Evolutionary conservation across 352 stramenopile species (phyloP), one percentile per base, ranked within the genome.

Genomic region (Saprolegnia parasitica): DNA sequence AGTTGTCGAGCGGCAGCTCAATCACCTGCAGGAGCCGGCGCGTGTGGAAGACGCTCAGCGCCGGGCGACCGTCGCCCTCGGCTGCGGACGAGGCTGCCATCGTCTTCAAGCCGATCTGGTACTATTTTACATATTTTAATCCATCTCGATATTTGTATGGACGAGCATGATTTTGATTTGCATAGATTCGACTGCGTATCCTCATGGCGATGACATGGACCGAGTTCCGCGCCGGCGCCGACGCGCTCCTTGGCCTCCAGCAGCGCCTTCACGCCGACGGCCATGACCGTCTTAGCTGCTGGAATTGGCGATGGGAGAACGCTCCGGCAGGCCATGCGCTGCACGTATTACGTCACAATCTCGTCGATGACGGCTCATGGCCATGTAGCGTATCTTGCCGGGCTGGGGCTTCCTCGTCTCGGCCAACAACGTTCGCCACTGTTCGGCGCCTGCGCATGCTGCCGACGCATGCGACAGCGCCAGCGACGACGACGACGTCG

Each of bases 331-430:
- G 23, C 15, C 45, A 46, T 67, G 15, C 24, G 11, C 37, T 72
- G 8, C 50, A 65, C 26, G 24, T 54, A n/a, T n/a, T n/a, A 56
- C 62, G 32, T 46, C 11, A 26, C 15, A n/a, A 42, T 2, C 10
- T 46, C 18, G 3, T n/a, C 45, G 15, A 35, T 35, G 29, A 37
- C 23, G 24, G 18, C 64, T 56, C 37, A 24, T 42, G 11, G 39
- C 58, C 76, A 90, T 58, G 29, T 63, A 63, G 56, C 13, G 26
- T 15, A 20, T 37, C 4, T 72, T 91, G 70, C 67, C 74, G 11
- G 86, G 86, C 42, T 81, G 88, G 52, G 76, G 80, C 39, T 94
- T 80, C 40, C 77, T 94, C 10, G 80, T 90, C 0, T 91, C 86
- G 10, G 74, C 61, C 40, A 77, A 72, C 2, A 90, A 90, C 35